A percentile compares a stretch with the other conserved stretches of the same genome.
phyloP scores from a whole-genome alignment of 495 filamentous ascomycete genomes.

The Pseudoneurospora amorphoporcata region DNA sequence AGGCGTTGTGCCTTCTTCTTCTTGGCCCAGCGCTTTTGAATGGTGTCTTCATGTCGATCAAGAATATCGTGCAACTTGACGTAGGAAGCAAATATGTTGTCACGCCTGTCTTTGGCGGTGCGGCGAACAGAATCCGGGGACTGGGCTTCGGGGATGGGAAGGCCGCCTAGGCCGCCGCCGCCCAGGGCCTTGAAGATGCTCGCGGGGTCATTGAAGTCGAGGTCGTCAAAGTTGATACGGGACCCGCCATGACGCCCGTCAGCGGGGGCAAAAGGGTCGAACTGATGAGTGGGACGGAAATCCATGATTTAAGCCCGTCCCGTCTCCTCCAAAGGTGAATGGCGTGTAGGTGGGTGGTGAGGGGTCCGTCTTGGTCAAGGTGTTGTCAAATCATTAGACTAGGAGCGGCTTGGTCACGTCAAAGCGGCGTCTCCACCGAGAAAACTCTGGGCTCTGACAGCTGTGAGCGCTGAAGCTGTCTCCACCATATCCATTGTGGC shows the following conservation, averaged over 20 bases:
- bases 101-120: background rate
- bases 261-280: background rate
- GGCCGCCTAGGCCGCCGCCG: background rate
- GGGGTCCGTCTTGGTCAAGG: background rate
- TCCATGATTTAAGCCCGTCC: background rate
- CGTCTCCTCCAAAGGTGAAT: background rate
- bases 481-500: background rate
- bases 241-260: background rate
- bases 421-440: background rate
- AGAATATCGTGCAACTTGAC: slow-evolving; percentile 16
- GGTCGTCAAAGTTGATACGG: background rate
- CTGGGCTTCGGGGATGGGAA: background rate
- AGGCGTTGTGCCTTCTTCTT: slow-evolving; percentile 30
- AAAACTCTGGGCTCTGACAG: background rate
- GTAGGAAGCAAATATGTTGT: background rate
- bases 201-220: slow-evolving; percentile 3
- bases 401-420: background rate
- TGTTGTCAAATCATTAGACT: background rate
- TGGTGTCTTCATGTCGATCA: slow-evolving; percentile 33
- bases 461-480: background rate
- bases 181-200: slow-evolving; percentile 1
- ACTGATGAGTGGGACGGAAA: background rate
- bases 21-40: slow-evolving; percentile 42
- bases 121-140: slow-evolving; percentile 4
- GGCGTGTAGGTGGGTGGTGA: background rate